Base-by-base conservation (phyloP, 2,329 filamentous ascomycete genomes). In the Achaetomium macrosporum region DNA sequence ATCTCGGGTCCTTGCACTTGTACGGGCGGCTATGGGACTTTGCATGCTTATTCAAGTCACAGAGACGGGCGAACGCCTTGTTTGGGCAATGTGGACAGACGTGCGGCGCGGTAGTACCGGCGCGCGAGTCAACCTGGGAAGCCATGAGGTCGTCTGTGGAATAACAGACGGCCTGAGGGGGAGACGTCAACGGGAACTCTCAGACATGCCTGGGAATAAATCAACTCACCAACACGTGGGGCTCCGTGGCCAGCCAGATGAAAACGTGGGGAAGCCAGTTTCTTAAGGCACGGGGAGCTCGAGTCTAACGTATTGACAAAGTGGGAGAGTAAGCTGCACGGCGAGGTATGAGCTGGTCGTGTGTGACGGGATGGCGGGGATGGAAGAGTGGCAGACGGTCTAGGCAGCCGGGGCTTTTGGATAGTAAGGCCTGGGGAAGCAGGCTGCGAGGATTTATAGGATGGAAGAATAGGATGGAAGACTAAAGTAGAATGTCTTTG, bases 1-100 rank as follows among this genome's bases (percentile, higher is more conserved):
- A 90, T 47, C 72, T 74, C 31, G 73, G 63, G 20, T 83, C 75
- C 2, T 75, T 69, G 66, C 87, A 91, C 71, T 90, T 90, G 82
- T 82, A 88, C 1, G 87, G 87, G 30, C 87, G 82, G 41, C 82
- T 83, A 66, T 90, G 87, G 0, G 85, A 89, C 71, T 89, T 90
- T 68, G 84, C 79, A 68, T 90, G 87, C 70, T 90, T 90, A 55
- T 85, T 69, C 50, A 68, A 49, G 47, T 69, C 67, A 54, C 67
- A 69, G 42, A 57, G 57, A 13, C 67, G 65, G 19, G 51, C 41
- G 50, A 65, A 69, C 11, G 47, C 42, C 44, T 64, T 68, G 9
- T 15, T 15, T 8, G 54, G 37, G 53, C 67, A 69, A 13, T 56
- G 55, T 40, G 58, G 48, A 49, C 64, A 66, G 36, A 49, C 42